Conservation (phyloP, 345 rosid genomes). For the Corchorus olitorius region DNA sequence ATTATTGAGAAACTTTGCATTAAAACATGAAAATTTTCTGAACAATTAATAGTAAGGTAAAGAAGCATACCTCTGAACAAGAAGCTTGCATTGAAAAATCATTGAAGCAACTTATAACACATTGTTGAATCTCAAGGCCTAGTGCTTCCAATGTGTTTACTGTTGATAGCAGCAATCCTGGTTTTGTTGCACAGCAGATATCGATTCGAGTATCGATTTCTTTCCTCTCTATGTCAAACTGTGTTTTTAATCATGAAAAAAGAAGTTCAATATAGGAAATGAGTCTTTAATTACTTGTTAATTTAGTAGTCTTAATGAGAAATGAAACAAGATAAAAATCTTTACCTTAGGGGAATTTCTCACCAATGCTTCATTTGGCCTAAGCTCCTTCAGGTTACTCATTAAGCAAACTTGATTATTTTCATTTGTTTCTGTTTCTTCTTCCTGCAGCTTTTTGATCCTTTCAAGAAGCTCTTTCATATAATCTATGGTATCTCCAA, state of each 20-base stretch:
- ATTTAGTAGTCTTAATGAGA: not conserved
- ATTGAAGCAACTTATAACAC: slow-evolving; percentile 87
- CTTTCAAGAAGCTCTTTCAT: slow-evolving; percentile 65
- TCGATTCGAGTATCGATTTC: slow-evolving; percentile 61
- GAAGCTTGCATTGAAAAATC: slow-evolving; percentile 95
- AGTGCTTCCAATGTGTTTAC: slow-evolving; percentile 78
- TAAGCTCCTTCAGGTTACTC: slow-evolving; percentile 47
- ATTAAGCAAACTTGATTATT: slow-evolving; percentile 36
- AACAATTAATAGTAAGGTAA: not conserved
- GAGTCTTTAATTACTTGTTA: not conserved
- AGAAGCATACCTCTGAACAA: slow-evolving; percentile 66
- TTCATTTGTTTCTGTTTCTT: slow-evolving; percentile 41
- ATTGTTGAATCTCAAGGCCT: slow-evolving; percentile 89
- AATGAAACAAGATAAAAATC: not conserved
- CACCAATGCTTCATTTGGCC: slow-evolving; percentile 52
- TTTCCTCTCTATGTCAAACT: slow-evolving; percentile 77
- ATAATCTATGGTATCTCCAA: slow-evolving; percentile 54
- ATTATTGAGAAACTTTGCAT: not conserved
- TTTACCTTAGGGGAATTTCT: slow-evolving; percentile 91
- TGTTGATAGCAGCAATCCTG: slow-evolving; percentile 79
- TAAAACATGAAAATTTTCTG: not conserved
- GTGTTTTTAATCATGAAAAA: slow-evolving; percentile 21
- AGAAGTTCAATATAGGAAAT: not conserved
- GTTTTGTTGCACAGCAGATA: slow-evolving; percentile 78
- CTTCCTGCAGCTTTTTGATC: slow-evolving; percentile 59